Evolutionary conservation across 164 flowering plant species (phyloP), one percentile per base, ranked within the genome.

Genomic region (Santalum album): DNA sequence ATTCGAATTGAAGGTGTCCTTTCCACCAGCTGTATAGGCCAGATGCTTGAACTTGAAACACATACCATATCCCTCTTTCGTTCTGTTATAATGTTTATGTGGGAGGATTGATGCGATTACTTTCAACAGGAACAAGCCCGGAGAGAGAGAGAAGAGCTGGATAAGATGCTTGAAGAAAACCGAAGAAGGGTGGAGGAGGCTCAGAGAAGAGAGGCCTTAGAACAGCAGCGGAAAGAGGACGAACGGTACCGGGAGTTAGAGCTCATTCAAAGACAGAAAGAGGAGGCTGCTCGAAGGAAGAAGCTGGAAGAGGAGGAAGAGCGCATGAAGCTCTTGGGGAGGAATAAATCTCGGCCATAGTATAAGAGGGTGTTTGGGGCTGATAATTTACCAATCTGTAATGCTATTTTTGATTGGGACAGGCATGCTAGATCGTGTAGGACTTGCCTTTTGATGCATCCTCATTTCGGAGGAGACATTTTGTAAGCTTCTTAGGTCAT

Each of bases 101-200:
- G 3, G 42, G 42, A 9, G 12, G 16, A 9, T 15, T 38, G 42
- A 15, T 38, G 14, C 14, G 16, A 38, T 38, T 38, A 38, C 17
- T 38, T 0, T 14, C 47, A 22, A 16, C 74, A 82, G 85, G 85
- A 82, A 64, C 78, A 76, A 72, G 81, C 77, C 38, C 69, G 81
- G 9, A 80, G 54, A 62, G 88, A 82, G 51, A 78, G 79, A 69
- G 88, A 82, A 49, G 88, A 82, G 68, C 69, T 82, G 12, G 88
- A 82, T 58, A 80, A 70, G 57, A 80, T 82, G 86, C 76, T 82
- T 1, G 89, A 82, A 56, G 89, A 82, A 56, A 82, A 82, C 45
- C 65, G 64, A 51, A 72, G 89, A 54, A 73, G 82, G 51, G 89
- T 82, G 60, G 85, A 82, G 68, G 89, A 82, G 66, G 60, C 89